Percentiles rank a stretch among this genome's conserved stretches.
Conservation (phyloP, 352 stramenopile genomes). For the Aphanomyces invadans region DNA sequence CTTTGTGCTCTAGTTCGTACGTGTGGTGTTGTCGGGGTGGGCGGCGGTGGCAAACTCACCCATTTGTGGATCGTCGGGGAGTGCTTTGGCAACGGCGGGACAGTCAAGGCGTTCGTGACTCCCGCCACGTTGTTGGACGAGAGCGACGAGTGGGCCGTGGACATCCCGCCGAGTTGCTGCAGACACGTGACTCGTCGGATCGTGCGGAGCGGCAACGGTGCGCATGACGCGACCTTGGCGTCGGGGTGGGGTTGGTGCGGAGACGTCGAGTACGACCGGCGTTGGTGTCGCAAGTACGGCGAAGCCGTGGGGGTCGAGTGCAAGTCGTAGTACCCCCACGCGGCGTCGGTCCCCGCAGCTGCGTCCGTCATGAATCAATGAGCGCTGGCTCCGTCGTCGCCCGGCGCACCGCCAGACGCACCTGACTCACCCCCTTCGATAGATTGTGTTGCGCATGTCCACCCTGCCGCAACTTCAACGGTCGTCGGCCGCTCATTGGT, state of each 20-base stretch:
- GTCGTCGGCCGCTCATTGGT: neutral
- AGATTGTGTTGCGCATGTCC: neutral
- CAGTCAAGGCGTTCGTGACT: neutral
- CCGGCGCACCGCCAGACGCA: no score
- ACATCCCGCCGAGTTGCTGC: neutral
- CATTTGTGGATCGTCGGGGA: neutral
- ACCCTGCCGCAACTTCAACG: neutral
- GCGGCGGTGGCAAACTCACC: neutral
- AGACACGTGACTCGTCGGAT: neutral
- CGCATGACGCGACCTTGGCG: neutral
- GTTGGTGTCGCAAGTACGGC: neutral
- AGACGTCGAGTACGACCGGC: neutral
- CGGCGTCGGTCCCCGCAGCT: neutral
- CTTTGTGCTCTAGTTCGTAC: no score
- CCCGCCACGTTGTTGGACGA: neutral
- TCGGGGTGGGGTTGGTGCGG: neutral
- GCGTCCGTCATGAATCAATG: neutral
- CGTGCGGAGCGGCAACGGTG: neutral
- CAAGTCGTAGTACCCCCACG: neutral
- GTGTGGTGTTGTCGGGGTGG: neutral
- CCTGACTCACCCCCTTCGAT: no score
- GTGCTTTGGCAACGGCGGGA: neutral
- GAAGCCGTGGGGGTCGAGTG: neutral
- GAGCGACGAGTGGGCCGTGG: neutral
- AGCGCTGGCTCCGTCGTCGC: no score